A percentile compares a stretch with the other conserved stretches of the same genome.
phyloP scores from a whole-genome alignment of 2,329 filamentous ascomycete species.

The Fusarium siculi region DNA sequence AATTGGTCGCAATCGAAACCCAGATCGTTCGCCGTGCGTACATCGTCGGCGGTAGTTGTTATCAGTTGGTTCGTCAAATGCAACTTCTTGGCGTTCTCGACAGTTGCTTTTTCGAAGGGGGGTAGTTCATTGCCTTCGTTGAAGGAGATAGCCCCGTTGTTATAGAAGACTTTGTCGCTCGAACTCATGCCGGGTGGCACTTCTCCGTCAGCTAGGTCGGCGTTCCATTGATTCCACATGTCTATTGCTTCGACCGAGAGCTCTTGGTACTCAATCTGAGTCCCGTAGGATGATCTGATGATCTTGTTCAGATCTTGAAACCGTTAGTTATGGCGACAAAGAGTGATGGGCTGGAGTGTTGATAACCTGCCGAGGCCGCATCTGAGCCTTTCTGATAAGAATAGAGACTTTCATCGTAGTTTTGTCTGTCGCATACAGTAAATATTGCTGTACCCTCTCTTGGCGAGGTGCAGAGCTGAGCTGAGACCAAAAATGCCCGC shows the following conservation, averaged over 20 bases:
- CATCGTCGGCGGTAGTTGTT: slow-evolving; percentile 44
- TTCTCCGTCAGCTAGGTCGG: slow-evolving; percentile 46
- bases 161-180: slow-evolving; percentile 51
- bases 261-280: slow-evolving; percentile 57
- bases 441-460: slow-evolving; percentile 57
- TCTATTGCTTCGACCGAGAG: slow-evolving; percentile 55
- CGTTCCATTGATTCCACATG: slow-evolving; percentile 59
- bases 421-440: slow-evolving; percentile 60
- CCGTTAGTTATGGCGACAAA: background rate
- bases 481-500: slow-evolving; percentile 43
- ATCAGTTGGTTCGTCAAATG: slow-evolving; percentile 51
- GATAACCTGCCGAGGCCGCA: slow-evolving; percentile 53
- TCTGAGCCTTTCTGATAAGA: slow-evolving; percentile 54
- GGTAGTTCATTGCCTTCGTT: slow-evolving; percentile 40
- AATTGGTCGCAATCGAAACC: slow-evolving; percentile 53
- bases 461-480: slow-evolving; percentile 47
- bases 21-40: slow-evolving; percentile 40
- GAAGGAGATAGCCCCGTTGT: slow-evolving; percentile 50
- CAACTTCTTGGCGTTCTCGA: slow-evolving; percentile 49
- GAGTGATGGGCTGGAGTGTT: too few relatives aligned
- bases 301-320: slow-evolving; percentile 52
- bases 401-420: slow-evolving; percentile 54
- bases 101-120: slow-evolving; percentile 50
- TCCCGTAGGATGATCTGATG: slow-evolving; percentile 52
- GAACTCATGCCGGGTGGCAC: slow-evolving; percentile 52